Evolutionary conservation across 73 alveolate species (phyloP).

Genomic region (Symbiodinium natans): DNA sequence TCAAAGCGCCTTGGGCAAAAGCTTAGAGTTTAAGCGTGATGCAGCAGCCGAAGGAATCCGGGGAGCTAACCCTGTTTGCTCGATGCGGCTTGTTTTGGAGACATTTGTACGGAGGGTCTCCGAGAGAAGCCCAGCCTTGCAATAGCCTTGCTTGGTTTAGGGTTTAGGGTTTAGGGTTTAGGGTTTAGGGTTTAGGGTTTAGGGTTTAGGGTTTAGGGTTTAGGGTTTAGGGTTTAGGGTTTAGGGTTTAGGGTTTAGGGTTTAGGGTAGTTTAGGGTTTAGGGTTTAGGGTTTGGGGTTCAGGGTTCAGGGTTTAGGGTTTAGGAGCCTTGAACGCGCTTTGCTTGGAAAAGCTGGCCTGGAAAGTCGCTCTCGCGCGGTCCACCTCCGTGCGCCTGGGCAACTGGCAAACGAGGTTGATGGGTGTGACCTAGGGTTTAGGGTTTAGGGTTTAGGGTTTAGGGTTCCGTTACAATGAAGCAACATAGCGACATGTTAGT

Average conservation of each 20-base stretch:
- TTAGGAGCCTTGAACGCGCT: too few relatives aligned
- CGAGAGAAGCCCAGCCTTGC: neutral
- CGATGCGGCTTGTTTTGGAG: neutral
- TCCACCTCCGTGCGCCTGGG: conserved; percentile 68
- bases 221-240: neutral
- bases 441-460: too few relatives aligned
- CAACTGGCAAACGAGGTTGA: neutral
- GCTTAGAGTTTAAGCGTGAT: too few relatives aligned
- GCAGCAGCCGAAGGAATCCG: neutral
- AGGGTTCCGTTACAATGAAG: neutral
- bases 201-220: neutral
- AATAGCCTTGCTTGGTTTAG: neutral
- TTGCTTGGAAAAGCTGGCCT: neutral
- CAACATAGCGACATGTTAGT: too few relatives aligned
- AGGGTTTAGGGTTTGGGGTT: neutral
- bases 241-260: neutral
- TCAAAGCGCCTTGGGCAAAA: too few relatives aligned
- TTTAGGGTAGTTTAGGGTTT: neutral
- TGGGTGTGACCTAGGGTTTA: too few relatives aligned
- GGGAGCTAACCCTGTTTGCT: neutral
- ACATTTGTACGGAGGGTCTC: neutral
- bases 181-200: neutral
- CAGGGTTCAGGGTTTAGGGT: neutral
- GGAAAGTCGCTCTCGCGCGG: conserved; percentile 80
- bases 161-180: neutral